Conservation (phyloP, 2,329 filamentous ascomycete species). For the Arthrobotrys musiformis region DNA sequence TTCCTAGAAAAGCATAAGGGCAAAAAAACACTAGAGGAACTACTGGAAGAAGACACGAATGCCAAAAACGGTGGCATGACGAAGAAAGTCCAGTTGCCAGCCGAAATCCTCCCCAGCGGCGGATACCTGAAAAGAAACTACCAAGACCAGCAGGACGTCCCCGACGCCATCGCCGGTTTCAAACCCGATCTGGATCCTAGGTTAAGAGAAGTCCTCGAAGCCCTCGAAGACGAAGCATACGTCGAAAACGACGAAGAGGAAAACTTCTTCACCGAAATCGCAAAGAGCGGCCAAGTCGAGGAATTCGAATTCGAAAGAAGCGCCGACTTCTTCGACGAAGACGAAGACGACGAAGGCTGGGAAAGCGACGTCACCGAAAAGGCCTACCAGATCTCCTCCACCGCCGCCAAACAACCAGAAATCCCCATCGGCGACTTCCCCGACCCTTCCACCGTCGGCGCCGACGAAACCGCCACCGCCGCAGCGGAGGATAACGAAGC, state of each 20-base stretch:
- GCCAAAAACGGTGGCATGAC: conserved; percentile 62
- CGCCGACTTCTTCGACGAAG: conserved; percentile 72
- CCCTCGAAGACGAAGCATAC: conserved; percentile 61
- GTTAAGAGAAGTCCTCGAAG: conserved; percentile 65
- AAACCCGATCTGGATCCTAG: conserved; percentile 96
- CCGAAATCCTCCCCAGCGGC: conserved; percentile 80
- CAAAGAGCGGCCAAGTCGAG: conserved; percentile 58
- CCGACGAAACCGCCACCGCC: conserved; percentile 70
- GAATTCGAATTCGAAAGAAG: conserved; percentile 77
- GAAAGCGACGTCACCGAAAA: conserved; percentile 93
- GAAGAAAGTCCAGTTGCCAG: conserved; percentile 66
- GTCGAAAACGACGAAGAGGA: conserved; percentile 65
- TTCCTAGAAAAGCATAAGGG: conserved; percentile 68
- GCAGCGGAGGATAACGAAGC: conserved; percentile 71
- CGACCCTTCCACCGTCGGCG: conserved; percentile 62
- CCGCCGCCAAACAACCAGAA: conserved; percentile 63
- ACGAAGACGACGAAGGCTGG: conserved; percentile 83
- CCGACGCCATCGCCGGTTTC: conserved; percentile 90
- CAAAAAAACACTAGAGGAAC: conserved; percentile 84
- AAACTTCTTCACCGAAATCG: conserved; percentile 78
- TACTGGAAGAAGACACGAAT: conserved; percentile 71
- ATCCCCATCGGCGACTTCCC: conserved; percentile 61
- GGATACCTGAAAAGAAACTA: conserved; percentile 82
- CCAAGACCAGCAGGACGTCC: conserved; percentile 90
- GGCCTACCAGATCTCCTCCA: conserved; percentile 70